Evolutionary conservation across 768 basidiomycete species (phyloP).

Genomic region (Suillus subalutaceus): DNA sequence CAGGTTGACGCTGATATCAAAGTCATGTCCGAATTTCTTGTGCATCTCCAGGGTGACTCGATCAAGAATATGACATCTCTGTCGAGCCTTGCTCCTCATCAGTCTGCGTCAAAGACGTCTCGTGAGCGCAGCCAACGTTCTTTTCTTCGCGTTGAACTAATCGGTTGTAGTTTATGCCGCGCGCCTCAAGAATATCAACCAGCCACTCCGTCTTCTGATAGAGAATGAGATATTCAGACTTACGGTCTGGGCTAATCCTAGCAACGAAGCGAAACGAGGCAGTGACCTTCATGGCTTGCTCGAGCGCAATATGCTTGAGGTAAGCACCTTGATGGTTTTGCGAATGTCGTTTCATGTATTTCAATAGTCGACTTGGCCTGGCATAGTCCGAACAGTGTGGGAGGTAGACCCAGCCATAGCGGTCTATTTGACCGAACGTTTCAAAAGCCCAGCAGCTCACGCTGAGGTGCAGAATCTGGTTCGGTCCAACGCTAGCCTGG

Average conservation of each 20-base stretch:
- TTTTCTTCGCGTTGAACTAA: constrained; percentile 14
- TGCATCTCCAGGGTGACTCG: constrained; percentile 73
- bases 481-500: constrained; percentile 68
- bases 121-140: constrained; percentile 36
- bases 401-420: constrained; percentile 80
- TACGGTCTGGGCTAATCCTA: constrained; percentile 88
- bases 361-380: constrained; percentile 62
- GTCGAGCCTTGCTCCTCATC: constrained; percentile 63
- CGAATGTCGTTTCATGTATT: neutral
- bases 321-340: constrained; percentile 32
- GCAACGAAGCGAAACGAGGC: constrained; percentile 73
- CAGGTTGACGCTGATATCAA: constrained; percentile 90
- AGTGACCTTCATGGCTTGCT: constrained; percentile 56
- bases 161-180: constrained; percentile 51
- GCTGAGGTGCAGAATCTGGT: constrained; percentile 79
- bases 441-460: constrained; percentile 67
- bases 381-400: constrained; percentile 78
- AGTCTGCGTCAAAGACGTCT: constrained; percentile 43
- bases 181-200: constrained; percentile 67
- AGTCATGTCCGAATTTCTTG: constrained; percentile 81
- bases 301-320: constrained; percentile 66
- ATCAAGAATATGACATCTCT: constrained; percentile 59
- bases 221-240: constrained; percentile 90
- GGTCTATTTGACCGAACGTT: constrained; percentile 84
- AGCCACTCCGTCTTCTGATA: constrained; percentile 79